Percentiles rank a stretch among this genome's conserved stretches.
These are phyloP conservation scores for Allomyces arbusculus DNA, from an alignment of 192 early-diverging fungal genomes.

Conservation along the genomic window DNA sequence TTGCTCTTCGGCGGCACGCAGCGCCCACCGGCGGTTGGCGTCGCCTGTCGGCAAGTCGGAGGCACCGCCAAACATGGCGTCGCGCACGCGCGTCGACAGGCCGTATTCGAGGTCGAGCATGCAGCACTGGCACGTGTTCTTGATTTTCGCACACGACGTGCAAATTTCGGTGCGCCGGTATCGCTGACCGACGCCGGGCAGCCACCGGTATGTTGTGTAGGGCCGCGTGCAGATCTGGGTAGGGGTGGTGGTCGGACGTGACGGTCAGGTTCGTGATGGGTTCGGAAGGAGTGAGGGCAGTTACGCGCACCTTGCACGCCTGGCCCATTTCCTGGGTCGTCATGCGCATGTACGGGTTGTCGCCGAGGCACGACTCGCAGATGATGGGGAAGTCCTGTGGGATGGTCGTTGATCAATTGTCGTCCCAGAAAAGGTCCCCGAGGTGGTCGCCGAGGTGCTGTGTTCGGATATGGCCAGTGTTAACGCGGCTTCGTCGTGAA, in stretches of 20 bases:
- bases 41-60: background rate
- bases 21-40: background rate
- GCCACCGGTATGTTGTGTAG: conserved; percentile 94
- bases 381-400: conserved; percentile 58
- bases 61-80: conserved; percentile 42
- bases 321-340: conserved; percentile 20
- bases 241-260: conserved; percentile 38
- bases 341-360: conserved; percentile 98
- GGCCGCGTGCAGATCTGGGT: conserved; percentile 59
- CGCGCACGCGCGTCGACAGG: conserved; percentile 50
- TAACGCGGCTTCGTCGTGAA: background rate
- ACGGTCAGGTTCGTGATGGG: no score
- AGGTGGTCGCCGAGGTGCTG: background rate
- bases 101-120: conserved; percentile 86
- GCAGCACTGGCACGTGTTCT: conserved; percentile 97
- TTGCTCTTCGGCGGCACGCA: background rate
- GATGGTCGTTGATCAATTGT: background rate
- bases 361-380: conserved; percentile 93
- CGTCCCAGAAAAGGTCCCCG: background rate
- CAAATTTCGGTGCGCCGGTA: conserved; percentile 98
- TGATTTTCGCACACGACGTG: conserved; percentile 89
- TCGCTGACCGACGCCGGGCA: conserved; percentile 81
- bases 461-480: background rate
- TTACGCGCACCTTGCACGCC: conserved; percentile 27
- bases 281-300: no score